phyloP scores from a whole-genome alignment of 73 alveolate genomes.

The Paramecium sonneborni region DNA sequence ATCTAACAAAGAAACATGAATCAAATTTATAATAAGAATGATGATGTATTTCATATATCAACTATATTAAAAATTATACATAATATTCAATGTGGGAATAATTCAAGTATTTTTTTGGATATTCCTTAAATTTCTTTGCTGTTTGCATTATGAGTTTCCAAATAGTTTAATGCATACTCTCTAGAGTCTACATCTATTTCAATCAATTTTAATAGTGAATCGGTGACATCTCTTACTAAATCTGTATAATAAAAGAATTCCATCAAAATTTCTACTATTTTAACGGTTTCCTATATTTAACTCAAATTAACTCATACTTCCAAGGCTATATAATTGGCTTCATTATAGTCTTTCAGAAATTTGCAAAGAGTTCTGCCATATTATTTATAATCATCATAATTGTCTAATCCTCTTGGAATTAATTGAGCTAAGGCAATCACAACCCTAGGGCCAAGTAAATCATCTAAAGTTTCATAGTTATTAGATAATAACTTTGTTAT shows the following conservation, averaged over 20 bases:
- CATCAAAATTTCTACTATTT: conserved; percentile 26
- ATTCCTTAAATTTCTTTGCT: neutral
- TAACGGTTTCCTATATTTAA: conserved; percentile 37
- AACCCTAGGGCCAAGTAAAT: conserved; percentile 38
- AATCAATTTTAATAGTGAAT: neutral
- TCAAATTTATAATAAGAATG: neutral
- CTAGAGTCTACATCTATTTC: neutral
- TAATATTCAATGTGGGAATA: conserved; percentile 19
- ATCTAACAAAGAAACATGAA: neutral
- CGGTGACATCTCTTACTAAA: conserved; percentile 26
- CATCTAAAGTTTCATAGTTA: conserved; percentile 20
- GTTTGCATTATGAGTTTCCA: neutral
- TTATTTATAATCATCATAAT: conserved; percentile 15
- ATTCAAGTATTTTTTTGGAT: conserved; percentile 4
- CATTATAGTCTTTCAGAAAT: conserved; percentile 18
- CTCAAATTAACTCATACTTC: conserved; percentile 42
- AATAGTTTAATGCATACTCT: conserved; percentile 2
- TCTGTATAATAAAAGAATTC: conserved; percentile 42
- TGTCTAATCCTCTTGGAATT: conserved; percentile 2
- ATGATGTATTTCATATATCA: neutral
- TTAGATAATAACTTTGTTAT: conserved; percentile 50
- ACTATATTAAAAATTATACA: neutral
- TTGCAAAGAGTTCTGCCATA: conserved; percentile 39
- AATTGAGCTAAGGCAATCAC: conserved; percentile 17
- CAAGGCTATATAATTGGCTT: neutral